A percentile compares a stretch with the other conserved stretches of the same genome.
phyloP scores from a whole-genome alignment of 75 land plant genomes.

The Pseudotsuga menziesii region DNA sequence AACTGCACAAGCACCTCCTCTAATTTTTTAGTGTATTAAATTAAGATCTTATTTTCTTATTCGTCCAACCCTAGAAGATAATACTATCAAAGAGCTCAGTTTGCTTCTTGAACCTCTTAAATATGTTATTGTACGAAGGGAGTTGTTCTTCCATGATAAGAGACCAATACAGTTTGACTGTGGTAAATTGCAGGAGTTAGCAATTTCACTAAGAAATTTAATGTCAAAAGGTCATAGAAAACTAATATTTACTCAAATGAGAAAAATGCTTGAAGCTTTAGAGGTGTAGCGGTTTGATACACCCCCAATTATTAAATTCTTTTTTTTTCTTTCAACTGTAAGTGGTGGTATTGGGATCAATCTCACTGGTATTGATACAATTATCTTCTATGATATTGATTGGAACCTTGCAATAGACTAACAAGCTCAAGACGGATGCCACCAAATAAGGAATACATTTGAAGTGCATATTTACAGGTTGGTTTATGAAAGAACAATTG shows the following conservation, averaged over 20 bases:
- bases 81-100: no score
- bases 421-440: conserved; percentile 99
- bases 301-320: conserved; percentile 81
- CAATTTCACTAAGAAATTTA: conserved; percentile 66
- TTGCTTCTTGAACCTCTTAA: no score
- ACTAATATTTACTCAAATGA: conserved; percentile 98
- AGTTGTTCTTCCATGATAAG: no score
- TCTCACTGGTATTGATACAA: conserved; percentile 95
- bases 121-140: no score
- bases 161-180: conserved; percentile 27
- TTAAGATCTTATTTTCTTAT: no score
- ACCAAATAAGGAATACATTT: conserved; percentile 94
- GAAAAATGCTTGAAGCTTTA: conserved; percentile 94
- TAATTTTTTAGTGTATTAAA: no score
- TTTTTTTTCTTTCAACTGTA: conserved; percentile 95
- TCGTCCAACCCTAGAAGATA: no score
- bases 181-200: conserved; percentile 92
- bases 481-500: conserved; percentile 95
- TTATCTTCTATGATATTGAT: conserved; percentile 98
- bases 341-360: conserved; percentile 99
- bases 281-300: conserved; percentile 99
- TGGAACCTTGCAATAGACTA: conserved; percentile 99
- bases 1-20: no score
- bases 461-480: conserved; percentile 97
- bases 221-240: conserved; percentile 95